Base-by-base conservation (phyloP, 768 basidiomycete species). In the Leccinum uliginosum region DNA sequence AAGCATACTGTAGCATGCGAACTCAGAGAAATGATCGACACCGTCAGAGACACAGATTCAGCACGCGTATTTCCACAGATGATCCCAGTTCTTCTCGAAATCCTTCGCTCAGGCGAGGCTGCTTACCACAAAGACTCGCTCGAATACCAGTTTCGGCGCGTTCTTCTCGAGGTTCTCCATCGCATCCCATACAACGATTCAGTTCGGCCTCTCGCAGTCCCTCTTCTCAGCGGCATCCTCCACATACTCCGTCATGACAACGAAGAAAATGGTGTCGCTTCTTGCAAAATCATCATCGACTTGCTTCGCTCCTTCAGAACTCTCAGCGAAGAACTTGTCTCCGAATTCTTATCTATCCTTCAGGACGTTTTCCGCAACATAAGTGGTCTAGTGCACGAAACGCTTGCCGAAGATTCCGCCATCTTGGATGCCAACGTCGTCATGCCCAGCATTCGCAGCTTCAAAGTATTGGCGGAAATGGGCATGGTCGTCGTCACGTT, bases 381-480 rank as follows among this genome's bases (percentile, higher is more conserved):
- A 69, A 79, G 83, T 51, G 75, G 75, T 24, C 78, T 96, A 3
- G 87, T 93, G 4, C 76, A 82, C 23, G 85, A 92, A 63, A 79
- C 84, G 38, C 86, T 98, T 50, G 83, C 86, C 1, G 86, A 87
- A 48, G 78, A 83, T 55, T 89, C 88, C 1, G 58, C 71, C 1
- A 54, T 73, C 17, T 65, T 85, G 21, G 86, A 91, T 61, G 58
- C 76, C 19, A 85, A 83, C 53, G 66, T 75, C 17, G 76, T 87
- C 35, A 74, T 88, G n/a, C 84, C 84, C 8, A 85, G 88, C 48
- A 82, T 87, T 54, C 83, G 84, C 56, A 95, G 93, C 68, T 94
- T 97, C 79, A 98, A 97, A 72, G 89, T 97, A 10, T 76, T 98
- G 11, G 87, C 91, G 14, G 97, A 99, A 74, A 89, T 96, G 79